Evolutionary conservation across 1,284 basidiomycete species (phyloP), one percentile per base, ranked within the genome.

Genomic region (Flammula alnicola): DNA sequence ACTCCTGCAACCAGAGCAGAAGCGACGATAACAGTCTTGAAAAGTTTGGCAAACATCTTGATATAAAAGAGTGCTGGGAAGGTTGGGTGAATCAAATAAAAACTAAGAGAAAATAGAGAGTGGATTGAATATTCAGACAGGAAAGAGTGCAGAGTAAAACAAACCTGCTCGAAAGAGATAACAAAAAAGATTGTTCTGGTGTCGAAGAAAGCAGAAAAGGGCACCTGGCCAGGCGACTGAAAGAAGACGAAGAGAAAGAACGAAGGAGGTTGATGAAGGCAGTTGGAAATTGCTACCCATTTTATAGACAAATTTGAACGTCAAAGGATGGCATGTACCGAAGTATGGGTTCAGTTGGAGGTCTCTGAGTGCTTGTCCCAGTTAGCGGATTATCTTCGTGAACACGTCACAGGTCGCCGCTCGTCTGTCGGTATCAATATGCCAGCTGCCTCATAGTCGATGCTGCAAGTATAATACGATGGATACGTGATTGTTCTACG

Each of bases 1-100:
- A 42, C 45, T 32, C 56, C 53, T 44, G 55, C 51, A 37, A 60
- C 48, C 31, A 56, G 41, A 31, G 55, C 45, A 44, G 54, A 54
- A 48, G 47, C 56, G 12, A 56, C 51, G 44, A 55, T 23, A 32
- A 44, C 49, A 40, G 52, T 52, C 27, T 52, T 54, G 47, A 49
- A 49, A 30, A 60, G 47, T 38, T 57, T 57, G 42, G 54, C 47
- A 42, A 60, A 56, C 58, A 60, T 60, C 41, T 39, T 51, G 16
- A 44, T 30, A 11, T 29, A 25, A 20, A 42, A 43, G 36, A 39
- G 19, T 38, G 39, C 36, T 29, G 47, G 23, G 35, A 44, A n/a
- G 32, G 12, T 26, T 43, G 35, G 26, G 26, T 37, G 14, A 42
- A 29, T n/a, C n/a, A 26, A 47, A 16, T n/a, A 37, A 29, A 39